These are phyloP conservation scores for Rhododendron mucronatum DNA, from an alignment of 148 eudicot species.

Conservation along the genomic window DNA sequence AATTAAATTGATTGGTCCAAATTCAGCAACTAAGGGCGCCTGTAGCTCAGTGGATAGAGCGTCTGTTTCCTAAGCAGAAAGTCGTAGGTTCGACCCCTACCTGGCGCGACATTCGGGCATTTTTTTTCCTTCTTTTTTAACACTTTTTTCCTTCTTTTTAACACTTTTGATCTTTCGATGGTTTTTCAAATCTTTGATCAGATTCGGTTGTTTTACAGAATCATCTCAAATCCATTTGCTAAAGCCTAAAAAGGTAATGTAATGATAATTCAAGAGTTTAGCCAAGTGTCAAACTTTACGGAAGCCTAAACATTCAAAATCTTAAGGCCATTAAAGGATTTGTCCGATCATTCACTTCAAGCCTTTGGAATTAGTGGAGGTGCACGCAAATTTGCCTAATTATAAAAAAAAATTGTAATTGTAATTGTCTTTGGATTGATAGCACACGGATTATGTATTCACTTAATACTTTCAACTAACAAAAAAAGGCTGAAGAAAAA, in stretches of 20 bases:
- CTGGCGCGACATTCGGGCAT: neutral
- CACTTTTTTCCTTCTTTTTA: too few species aligned
- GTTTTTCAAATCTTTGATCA: neutral
- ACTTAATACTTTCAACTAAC: neutral
- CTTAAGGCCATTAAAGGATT: too few species aligned
- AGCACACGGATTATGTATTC: neutral
- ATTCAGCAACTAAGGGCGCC: neutral
- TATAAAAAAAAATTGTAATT: too few species aligned
- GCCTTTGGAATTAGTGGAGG: too few species aligned
- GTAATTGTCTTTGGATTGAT: neutral
- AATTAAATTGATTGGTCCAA: too few species aligned
- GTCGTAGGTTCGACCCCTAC: conserved; percentile 19
- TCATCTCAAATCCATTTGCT: neutral
- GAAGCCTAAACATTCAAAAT: too few species aligned
- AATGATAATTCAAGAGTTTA: too few species aligned
- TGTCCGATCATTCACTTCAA: too few species aligned
- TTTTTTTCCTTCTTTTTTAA: neutral
- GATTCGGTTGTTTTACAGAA: neutral
- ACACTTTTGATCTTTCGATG: too few species aligned
- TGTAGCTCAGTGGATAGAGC: conserved; percentile 18
- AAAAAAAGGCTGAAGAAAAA: neutral
- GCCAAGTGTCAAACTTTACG: too few species aligned
- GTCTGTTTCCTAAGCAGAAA: conserved; percentile 17
- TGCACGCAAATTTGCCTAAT: too few species aligned
- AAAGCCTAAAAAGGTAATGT: too few species aligned